Evolutionary conservation across 495 filamentous ascomycete species (phyloP).

Genomic region (Darksidea phi): DNA sequence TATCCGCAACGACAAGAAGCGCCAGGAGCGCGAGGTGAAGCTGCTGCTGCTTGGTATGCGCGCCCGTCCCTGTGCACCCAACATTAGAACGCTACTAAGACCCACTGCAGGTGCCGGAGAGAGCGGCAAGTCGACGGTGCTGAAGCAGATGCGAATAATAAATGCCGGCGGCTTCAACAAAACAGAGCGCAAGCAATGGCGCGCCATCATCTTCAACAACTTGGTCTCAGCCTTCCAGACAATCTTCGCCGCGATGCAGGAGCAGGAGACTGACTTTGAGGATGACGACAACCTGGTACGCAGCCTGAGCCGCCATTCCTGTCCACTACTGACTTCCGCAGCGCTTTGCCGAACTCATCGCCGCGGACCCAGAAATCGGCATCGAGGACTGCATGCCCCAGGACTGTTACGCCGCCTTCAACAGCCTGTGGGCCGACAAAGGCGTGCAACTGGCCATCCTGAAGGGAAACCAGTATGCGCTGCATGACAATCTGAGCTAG

Average conservation of each 20-base stretch:
- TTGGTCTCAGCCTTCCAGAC: conserved; percentile 76
- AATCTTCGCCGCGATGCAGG: conserved; percentile 38
- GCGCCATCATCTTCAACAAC: conserved; percentile 99
- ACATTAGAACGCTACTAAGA: conserved; percentile 15
- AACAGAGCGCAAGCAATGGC: conserved; percentile 79
- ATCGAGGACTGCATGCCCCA: conserved; percentile 88
- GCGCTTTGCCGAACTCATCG: conserved; percentile 40
- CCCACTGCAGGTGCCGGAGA: conserved; percentile 82
- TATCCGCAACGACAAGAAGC: conserved; percentile 91
- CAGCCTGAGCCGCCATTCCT: not conserved
- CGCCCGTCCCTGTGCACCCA: too few species aligned
- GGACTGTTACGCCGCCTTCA: conserved; percentile 91
- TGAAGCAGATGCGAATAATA: conserved; percentile 98
- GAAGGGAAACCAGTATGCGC: conserved; percentile 96
- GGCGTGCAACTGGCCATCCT: conserved; percentile 87
- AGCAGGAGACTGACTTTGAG: conserved; percentile 41
- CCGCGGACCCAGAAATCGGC: conserved; percentile 81
- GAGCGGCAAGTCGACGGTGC: conserved; percentile 98
- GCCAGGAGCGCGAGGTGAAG: conserved; percentile 97
- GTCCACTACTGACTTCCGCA: conserved; percentile 20
- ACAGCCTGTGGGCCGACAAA: conserved; percentile 87
- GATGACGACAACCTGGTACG: conserved; percentile 41
- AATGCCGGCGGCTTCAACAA: conserved; percentile 78
- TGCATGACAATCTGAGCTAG: conserved; percentile 99
- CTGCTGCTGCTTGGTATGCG: conserved; percentile 93